phyloP scores from a whole-genome alignment of 805 yeast species.

The Cyberlindnera euphorbiae region DNA sequence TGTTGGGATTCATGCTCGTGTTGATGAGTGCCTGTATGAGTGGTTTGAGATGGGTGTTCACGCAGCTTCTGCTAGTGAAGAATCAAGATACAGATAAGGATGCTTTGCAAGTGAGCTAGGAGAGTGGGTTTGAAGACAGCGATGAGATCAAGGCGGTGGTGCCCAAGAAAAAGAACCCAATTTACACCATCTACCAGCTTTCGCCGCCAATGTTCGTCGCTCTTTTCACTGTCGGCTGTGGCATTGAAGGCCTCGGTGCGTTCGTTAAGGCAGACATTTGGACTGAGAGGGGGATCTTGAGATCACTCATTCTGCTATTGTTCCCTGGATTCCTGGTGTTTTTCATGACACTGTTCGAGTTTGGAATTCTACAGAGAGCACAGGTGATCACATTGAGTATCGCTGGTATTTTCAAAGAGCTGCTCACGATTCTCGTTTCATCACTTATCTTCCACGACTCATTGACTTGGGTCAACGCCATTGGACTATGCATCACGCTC shows the following conservation, averaged over 20 bases:
- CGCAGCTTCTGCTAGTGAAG: slow-evolving; percentile 71
- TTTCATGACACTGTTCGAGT: slow-evolving; percentile 85
- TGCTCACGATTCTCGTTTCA: slow-evolving; percentile 72
- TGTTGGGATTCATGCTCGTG: slow-evolving; percentile 69
- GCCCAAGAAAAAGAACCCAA: slow-evolving; percentile 52
- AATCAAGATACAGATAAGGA: slow-evolving; percentile 35
- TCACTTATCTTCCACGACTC: slow-evolving; percentile 68
- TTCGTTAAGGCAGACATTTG: slow-evolving; percentile 58
- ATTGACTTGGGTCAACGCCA: slow-evolving; percentile 57
- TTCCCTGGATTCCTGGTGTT: slow-evolving; percentile 88
- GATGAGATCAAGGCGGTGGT: background rate
- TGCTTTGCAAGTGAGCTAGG: background rate
- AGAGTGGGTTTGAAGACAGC: background rate
- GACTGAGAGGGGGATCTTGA: slow-evolving; percentile 50
- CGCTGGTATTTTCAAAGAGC: slow-evolving; percentile 91
- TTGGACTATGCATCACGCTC: slow-evolving; percentile 74
- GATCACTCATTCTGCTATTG: slow-evolving; percentile 54
- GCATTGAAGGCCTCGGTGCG: slow-evolving; percentile 61
- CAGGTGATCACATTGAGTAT: slow-evolving; percentile 82
- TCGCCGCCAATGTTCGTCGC: slow-evolving; percentile 78
- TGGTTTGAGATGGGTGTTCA: slow-evolving; percentile 93
- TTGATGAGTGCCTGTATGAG: slow-evolving; percentile 74
- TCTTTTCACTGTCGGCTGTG: slow-evolving; percentile 56
- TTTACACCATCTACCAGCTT: slow-evolving; percentile 75
- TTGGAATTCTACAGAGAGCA: slow-evolving; percentile 73